phyloP scores from a whole-genome alignment of 108 stramenopile genomes.

The Epithemia pelagica region DNA sequence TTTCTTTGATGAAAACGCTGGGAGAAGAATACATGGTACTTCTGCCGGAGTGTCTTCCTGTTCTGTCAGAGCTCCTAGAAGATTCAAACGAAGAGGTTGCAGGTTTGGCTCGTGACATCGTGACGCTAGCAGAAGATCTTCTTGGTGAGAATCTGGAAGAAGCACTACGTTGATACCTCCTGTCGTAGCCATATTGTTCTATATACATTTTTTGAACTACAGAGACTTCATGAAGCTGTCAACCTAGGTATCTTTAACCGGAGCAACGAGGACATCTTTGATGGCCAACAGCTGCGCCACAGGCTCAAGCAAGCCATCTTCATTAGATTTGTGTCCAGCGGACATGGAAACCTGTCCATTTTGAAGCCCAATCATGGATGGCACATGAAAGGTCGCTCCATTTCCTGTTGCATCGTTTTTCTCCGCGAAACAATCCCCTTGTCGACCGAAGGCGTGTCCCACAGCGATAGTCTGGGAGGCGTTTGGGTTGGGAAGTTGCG shows the following conservation, averaged over 20 bases:
- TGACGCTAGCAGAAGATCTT: conserved; percentile 75
- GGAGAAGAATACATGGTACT: conserved; percentile 91
- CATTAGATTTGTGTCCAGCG: neutral
- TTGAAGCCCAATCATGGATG: neutral
- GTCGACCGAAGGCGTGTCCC: neutral
- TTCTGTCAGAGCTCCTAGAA: conserved; percentile 82
- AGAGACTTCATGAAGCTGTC: too few relatives aligned
- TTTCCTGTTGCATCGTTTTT: neutral
- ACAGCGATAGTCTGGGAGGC: neutral
- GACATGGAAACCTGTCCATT: neutral
- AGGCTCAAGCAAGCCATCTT: neutral
- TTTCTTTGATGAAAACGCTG: conserved; percentile 68
- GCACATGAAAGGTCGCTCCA: neutral
- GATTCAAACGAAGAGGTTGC: conserved; percentile 77
- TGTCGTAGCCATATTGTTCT: too few relatives aligned
- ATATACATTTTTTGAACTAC: neutral
- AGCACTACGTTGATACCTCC: conserved; percentile 42
- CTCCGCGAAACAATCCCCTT: neutral
- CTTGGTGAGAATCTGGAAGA: conserved; percentile 80
- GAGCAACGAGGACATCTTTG: neutral
- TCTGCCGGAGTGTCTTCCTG: conserved; percentile 83
- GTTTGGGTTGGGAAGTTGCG: neutral
- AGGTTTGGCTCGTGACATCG: conserved; percentile 70
- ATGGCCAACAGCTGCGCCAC: neutral
- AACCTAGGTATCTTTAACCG: neutral